Conservation (phyloP, 2,329 filamentous ascomycete species). For the Diplodia mutila region DNA sequence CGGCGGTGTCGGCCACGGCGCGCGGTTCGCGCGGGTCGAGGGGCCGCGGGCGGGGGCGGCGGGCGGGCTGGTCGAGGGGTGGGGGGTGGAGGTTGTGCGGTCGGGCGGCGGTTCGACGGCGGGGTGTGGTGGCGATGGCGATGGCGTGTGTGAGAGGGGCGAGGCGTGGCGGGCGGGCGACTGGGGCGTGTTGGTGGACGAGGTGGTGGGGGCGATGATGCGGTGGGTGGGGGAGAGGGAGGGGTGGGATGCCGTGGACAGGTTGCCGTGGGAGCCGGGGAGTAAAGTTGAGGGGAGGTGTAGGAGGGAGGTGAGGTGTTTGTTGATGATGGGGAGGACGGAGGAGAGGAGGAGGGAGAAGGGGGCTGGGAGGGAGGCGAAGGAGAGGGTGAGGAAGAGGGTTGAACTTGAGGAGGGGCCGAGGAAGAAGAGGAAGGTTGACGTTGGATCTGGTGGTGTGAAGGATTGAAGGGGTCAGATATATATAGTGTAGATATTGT, state of each 20-base stretch:
- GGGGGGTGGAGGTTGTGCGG: neutral
- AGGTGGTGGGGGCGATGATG: neutral
- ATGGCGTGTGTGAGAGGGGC: neutral
- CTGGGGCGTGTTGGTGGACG: neutral
- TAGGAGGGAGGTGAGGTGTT: neutral
- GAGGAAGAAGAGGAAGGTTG: neutral
- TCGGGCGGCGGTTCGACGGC: no score
- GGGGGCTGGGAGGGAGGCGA: neutral
- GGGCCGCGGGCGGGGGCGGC: neutral
- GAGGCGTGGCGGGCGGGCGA: neutral
- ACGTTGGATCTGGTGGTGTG: neutral
- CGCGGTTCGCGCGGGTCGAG: neutral
- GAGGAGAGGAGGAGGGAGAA: neutral
- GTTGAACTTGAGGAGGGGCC: neutral
- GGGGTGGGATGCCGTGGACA: no score
- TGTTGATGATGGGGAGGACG: neutral
- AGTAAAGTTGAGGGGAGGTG: neutral
- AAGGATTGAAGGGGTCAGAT: neutral
- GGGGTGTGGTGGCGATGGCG: neutral
- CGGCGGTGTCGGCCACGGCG: no score
- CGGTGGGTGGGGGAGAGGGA: neutral
- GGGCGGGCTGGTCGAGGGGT: neutral
- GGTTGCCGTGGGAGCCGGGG: neutral
- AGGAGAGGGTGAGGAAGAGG: neutral
- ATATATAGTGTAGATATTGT: neutral